Evolutionary conservation across 2,329 filamentous ascomycete genomes (phyloP), one percentile per base, ranked within the genome.

Genomic region (Aspergillus pseudonomiae): DNA sequence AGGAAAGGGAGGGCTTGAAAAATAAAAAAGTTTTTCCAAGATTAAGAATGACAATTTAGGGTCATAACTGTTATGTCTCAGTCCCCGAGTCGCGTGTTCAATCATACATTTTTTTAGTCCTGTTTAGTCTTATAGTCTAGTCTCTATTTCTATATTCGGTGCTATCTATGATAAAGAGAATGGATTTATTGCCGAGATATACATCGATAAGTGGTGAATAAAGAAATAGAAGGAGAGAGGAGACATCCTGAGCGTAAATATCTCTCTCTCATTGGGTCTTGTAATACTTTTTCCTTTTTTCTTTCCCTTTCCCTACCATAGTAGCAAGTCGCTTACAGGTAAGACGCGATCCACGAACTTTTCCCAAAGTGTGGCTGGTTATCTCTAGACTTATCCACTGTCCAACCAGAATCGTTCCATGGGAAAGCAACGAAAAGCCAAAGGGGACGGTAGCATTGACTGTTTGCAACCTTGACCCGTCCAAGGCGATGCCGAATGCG

Each of bases 371-470:
- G 41, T 48, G 24, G 45, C 14, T 14, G 21, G 5, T 48, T 26
- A 48, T 48, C 45, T 28, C 45, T 12, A 26, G n/a, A 28, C n/a
- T 46, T 46, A 24, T 21, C 36, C 36, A 41, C 48, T 30, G n/a
- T 39, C 39, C n/a, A 59, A 62, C 48, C 43, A 60, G 62, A 55
- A n/a, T 12, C 48, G 48, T 52, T 32, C 28, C 28, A 52, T 30
- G 28, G 46, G 48, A 52, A 52, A 41, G n/a, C 43, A 46, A 36
- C 34, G 34, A 24, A 32, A 34, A 57, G 57, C 43, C 43, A 28
- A 63, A 67, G 21, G 66, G 7, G 60, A 71, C 66, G 66, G 68
- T 71, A 63, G 62, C 69, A 70, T 70, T 63, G 62, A 61, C 54
- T 21, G 61, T 32, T 63, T 64, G 64, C 62, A 63, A 64, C 64